Base-by-base conservation (phyloP, 2,329 filamentous ascomycete species). In the Phyllosticta paracitricarpa region DNA sequence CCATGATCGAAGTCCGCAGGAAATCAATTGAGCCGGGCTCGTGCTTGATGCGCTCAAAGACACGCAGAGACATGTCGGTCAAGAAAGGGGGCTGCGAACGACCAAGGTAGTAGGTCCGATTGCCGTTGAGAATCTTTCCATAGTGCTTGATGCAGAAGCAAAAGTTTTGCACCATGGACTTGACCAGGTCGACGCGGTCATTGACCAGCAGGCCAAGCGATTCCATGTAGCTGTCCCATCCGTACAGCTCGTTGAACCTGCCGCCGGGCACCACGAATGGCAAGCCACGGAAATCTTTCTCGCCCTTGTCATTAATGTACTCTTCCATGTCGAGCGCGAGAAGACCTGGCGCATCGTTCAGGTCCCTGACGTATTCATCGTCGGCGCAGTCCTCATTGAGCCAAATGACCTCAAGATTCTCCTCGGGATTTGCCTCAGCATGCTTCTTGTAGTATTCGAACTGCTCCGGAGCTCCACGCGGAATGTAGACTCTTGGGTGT, bases 171-270 rank as follows among this genome's bases (percentile, higher is more conserved):
- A 97, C 92, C 91, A 99, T 97, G 57, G 88, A 84, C 78, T 97
- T 96, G 66, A 91, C 91, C 61, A 97, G 78, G 69, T 97, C 86
- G 24, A 91, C 85, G 63, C 89, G 86, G 71, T 94, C 89, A 70
- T 93, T 91, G 67, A 91, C 84, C 63, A 97, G 79, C 62, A 99
- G 81, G 19, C 94, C 94, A 2, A 97, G 80, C 4, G 93, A 94
- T 73, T 93, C 90, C 91, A 99, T 97, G 79, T 97, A 99, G 73
- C 91, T 97, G 76, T 99, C 94, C 94, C 94, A 99, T 55, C 93
- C 93, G 72, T 99, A 99, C 24, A 99, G 77, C 74, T 99, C 94
- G 75, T 99, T 99, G 85, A 99, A 99, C 30, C 94, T 85, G 25
- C 94, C 94, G 63, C 94, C 94, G 0, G 94, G 94, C 2, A 99